A percentile compares a stretch with the other conserved stretches of the same genome.
Evolutionary conservation across 139 green algal species (phyloP).

Genomic region (Edaphochlamys debaryana): DNA sequence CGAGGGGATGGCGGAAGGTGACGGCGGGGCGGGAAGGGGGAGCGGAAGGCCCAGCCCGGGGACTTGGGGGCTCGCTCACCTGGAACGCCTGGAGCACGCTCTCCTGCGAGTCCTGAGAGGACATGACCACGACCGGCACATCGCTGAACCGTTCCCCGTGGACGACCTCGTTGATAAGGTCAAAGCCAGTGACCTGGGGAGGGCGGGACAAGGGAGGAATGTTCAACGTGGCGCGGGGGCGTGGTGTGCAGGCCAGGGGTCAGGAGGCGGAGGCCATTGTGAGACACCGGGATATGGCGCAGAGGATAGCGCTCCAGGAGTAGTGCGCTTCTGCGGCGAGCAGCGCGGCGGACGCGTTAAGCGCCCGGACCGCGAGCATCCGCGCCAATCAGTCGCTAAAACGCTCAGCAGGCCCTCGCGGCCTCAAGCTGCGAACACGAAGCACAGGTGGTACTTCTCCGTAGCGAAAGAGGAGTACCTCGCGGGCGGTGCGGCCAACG

Average conservation of each 20-base stretch:
- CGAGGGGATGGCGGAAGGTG: too few relatives aligned
- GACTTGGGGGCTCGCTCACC: conserved; percentile 69
- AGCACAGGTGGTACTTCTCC: neutral
- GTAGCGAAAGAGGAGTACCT: neutral
- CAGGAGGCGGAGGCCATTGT: neutral
- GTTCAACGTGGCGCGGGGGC: too few relatives aligned
- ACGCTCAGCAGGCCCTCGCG: neutral
- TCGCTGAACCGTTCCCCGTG: conserved; percentile 24
- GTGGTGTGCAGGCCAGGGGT: too few relatives aligned
- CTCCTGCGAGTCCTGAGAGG: conserved; percentile 42
- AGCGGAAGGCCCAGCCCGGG: too few relatives aligned
- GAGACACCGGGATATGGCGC: neutral
- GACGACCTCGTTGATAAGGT: conserved; percentile 48
- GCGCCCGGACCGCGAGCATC: neutral
- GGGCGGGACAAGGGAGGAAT: too few relatives aligned
- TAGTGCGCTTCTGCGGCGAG: too few relatives aligned
- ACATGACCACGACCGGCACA: conserved; percentile 54
- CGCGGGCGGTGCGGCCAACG: too few relatives aligned
- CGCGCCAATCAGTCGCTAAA: too few relatives aligned
- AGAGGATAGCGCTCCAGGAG: too few relatives aligned
- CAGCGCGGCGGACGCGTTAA: too few relatives aligned
- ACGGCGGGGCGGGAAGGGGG: too few relatives aligned
- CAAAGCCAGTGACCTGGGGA: conserved; percentile 50
- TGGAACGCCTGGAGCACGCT: conserved; percentile 54
- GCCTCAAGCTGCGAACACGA: neutral